Percentiles rank a stretch among this genome's conserved stretches.
Conservation (phyloP, 2,329 filamentous ascomycete species). For the Hypoxylon sp. region DNA sequence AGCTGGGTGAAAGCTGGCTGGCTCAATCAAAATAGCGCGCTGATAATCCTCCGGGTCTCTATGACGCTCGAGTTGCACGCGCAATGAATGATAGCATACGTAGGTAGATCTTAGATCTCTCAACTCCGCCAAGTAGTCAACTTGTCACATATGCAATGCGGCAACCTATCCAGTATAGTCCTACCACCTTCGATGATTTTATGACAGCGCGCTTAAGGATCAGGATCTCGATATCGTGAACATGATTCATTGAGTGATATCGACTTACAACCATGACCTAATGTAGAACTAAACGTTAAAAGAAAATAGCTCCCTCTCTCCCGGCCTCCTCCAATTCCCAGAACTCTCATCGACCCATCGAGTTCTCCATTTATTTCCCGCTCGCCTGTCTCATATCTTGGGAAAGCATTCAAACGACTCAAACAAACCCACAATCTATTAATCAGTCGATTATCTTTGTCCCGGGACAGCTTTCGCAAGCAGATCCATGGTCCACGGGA, state of each 20-base stretch:
- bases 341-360: conserved; percentile 11
- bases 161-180: conserved; percentile 17
- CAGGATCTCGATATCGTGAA: conserved; percentile 39
- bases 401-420: conserved; percentile 22
- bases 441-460: conserved; percentile 29
- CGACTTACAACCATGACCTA: conserved; percentile 14
- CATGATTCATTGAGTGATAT: conserved; percentile 38
- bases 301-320: conserved; percentile 6
- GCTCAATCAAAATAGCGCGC: conserved; percentile 21
- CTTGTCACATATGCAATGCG: conserved; percentile 13
- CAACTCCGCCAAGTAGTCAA: conserved; percentile 31
- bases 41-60: conserved; percentile 22
- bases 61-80: conserved; percentile 31
- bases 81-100: conserved; percentile 40
- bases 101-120: conserved; percentile 43
- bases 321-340: conserved; percentile 3
- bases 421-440: conserved; percentile 29
- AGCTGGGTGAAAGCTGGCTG: conserved; percentile 17
- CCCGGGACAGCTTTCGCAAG: conserved; percentile 17
- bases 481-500: conserved; percentile 25
- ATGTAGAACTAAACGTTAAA: conserved; percentile 15
- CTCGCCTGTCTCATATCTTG: conserved; percentile 11
- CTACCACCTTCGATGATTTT: conserved; percentile 31
- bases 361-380: conserved; percentile 20
- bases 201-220: conserved; percentile 23